Evolutionary conservation across 2,329 filamentous ascomycete genomes (phyloP).

Genomic region (Tolypocladium tundrense): DNA sequence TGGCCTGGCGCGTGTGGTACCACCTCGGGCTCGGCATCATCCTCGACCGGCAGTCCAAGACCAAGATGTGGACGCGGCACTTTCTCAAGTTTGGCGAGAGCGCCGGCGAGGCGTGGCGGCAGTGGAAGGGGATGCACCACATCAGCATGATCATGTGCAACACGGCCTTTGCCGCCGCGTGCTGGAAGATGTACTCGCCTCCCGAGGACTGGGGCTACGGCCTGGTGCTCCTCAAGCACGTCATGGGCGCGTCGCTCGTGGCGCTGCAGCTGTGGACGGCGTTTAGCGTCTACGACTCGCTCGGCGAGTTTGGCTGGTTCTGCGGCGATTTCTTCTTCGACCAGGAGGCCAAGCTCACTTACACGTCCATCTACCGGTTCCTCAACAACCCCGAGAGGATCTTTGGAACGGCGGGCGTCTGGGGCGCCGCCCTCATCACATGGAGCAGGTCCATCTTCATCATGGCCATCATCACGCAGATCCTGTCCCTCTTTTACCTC

Average conservation of each 20-base stretch:
- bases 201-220: constrained; percentile 81
- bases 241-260: constrained; percentile 70
- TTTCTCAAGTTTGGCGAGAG: constrained; percentile 95
- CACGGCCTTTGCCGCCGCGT: constrained; percentile 76
- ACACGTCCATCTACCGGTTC: constrained; percentile 95
- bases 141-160: constrained; percentile 87
- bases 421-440: constrained; percentile 89
- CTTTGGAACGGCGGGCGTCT: constrained; percentile 86
- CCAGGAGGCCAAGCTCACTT: constrained; percentile 77
- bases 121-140: constrained; percentile 96
- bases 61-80: constrained; percentile 93
- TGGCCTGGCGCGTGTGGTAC: constrained; percentile 85
- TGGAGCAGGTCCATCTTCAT: constrained; percentile 81
- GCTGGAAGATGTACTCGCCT: constrained; percentile 93
- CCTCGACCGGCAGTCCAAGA: constrained; percentile 73
- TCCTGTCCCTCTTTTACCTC: constrained; percentile 77
- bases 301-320: constrained; percentile 98
- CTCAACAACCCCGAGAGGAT: constrained; percentile 95
- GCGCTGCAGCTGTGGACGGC: constrained; percentile 88
- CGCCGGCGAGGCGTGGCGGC: constrained; percentile 84
- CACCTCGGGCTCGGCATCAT: constrained; percentile 78
- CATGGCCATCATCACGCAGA: constrained; percentile 75
- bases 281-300: constrained; percentile 84
- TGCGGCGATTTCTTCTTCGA: constrained; percentile 99
- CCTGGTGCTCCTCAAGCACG: constrained; percentile 77